phyloP scores from a whole-genome alignment of 768 basidiomycete genomes.

The Albatrellus ellisii region DNA sequence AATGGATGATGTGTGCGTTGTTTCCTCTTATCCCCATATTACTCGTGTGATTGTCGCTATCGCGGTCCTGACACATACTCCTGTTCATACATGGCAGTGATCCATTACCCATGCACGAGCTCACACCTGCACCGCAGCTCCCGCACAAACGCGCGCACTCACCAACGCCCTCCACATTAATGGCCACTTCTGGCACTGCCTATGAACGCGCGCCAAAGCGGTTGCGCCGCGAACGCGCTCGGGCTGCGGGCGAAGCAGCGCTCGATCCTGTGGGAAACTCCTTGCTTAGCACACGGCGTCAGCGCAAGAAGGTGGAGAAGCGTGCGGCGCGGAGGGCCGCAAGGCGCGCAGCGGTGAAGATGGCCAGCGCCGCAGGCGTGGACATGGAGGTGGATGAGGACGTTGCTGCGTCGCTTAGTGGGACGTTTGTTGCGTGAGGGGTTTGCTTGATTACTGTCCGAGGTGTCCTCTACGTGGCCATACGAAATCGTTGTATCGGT shows the following conservation, averaged over 20 bases:
- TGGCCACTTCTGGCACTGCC: neutral
- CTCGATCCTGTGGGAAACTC: no score
- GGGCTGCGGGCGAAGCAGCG: no score
- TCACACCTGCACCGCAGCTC: neutral
- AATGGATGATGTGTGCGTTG: constrained; percentile 6
- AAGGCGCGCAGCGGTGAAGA: constrained; percentile 1
- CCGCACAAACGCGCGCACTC: constrained; percentile 10
- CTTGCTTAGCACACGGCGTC: constrained; percentile 4
- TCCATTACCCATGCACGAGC: neutral
- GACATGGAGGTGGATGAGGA: constrained; percentile 7
- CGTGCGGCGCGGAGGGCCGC: constrained; percentile 1
- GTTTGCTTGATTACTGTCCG: no score
- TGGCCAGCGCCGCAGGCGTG: neutral
- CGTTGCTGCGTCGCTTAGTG: no score
- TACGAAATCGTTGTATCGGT: no score
- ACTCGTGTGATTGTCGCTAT: no score
- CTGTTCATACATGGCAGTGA: neutral
- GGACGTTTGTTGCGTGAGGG: no score
- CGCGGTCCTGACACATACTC: constrained; percentile 3
- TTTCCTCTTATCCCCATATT: neutral
- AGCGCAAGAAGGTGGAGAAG: neutral
- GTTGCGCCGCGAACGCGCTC: constrained; percentile 2
- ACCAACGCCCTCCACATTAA: neutral
- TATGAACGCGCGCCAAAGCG: constrained; percentile 6
- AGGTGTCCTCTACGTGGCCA: no score